Percentiles rank a stretch among this genome's conserved stretches.
phyloP scores from a whole-genome alignment of 441 rosid genomes.

The Syzygium malaccense region DNA sequence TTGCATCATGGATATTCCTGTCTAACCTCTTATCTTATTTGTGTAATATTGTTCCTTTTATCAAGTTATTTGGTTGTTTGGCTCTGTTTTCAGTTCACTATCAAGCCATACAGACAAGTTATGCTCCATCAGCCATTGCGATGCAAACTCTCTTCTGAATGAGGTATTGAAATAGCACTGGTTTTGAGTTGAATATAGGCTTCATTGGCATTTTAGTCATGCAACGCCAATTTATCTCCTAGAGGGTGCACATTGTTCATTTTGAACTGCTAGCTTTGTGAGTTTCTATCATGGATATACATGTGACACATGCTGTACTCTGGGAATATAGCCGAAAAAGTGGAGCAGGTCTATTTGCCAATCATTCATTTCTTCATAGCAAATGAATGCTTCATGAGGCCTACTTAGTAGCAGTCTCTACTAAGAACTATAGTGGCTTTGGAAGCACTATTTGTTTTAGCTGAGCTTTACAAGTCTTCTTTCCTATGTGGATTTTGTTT shows the following conservation, averaged over 20 bases:
- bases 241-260: neutral
- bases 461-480: neutral
- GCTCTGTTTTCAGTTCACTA: conserved; percentile 25
- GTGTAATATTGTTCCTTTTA: neutral
- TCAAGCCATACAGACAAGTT: conserved; percentile 51
- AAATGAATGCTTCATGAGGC: neutral
- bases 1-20: neutral
- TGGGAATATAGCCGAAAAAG: neutral
- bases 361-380: neutral
- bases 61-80: neutral
- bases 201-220: neutral
- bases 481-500: neutral
- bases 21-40: neutral
- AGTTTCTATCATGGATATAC: neutral
- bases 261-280: neutral
- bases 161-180: conserved; percentile 29
- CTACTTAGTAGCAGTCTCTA: neutral
- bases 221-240: neutral
- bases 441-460: neutral
- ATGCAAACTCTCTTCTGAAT: conserved; percentile 53
- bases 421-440: neutral
- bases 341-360: neutral
- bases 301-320: neutral
- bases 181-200: neutral
- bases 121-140: conserved; percentile 64